phyloP scores from a whole-genome alignment of 2,329 filamentous ascomycete species.

The Phialocephala subalpina region DNA sequence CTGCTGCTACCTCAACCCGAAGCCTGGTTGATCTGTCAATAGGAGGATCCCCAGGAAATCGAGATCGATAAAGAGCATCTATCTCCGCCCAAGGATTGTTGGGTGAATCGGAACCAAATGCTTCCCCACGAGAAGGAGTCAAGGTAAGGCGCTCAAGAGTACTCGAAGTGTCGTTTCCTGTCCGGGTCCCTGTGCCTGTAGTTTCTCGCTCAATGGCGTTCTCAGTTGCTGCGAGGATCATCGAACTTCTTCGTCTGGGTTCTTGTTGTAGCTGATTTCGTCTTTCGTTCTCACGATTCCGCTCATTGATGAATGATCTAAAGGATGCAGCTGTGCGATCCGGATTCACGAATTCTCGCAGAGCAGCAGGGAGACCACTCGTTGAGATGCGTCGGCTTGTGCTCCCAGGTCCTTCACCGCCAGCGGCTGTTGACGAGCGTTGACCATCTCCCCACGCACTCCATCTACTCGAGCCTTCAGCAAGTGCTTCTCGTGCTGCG shows the following conservation, averaged over 20 bases:
- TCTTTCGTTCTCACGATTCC: constrained; percentile 45
- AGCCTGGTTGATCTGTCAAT: constrained; percentile 36
- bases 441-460: constrained; percentile 28
- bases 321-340: constrained; percentile 42
- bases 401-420: constrained; percentile 25
- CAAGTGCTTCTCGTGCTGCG: constrained; percentile 34
- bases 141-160: constrained; percentile 36
- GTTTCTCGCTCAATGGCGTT: constrained; percentile 32
- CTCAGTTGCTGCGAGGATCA: constrained; percentile 38
- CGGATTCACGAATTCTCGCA: constrained; percentile 43
- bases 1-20: constrained; percentile 40
- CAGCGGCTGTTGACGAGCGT: constrained; percentile 21
- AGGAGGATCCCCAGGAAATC: constrained; percentile 41
- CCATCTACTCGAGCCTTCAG: constrained; percentile 32
- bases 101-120: constrained; percentile 26
- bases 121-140: constrained; percentile 31
- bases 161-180: constrained; percentile 37
- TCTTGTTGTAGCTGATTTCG: constrained; percentile 33
- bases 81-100: constrained; percentile 51
- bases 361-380: constrained; percentile 36
- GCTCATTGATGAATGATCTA: constrained; percentile 44
- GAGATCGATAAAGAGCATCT: constrained; percentile 50
- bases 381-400: constrained; percentile 36
- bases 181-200: constrained; percentile 22
- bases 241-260: constrained; percentile 38